phyloP scores from a whole-genome alignment of 495 filamentous ascomycete genomes.

The Elaphomyces granulatus region DNA sequence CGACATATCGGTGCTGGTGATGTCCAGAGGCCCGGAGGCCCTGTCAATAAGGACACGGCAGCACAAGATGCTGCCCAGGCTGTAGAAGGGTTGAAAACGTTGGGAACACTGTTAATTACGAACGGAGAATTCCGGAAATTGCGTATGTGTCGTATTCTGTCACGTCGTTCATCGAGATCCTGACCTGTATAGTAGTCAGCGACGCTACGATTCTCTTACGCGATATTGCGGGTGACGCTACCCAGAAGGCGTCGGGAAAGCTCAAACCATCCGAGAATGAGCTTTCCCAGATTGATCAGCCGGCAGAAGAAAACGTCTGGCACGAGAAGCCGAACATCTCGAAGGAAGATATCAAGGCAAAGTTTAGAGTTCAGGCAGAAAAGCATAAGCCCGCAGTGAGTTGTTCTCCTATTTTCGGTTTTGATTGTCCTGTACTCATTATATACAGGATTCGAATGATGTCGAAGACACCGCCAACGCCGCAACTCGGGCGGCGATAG shows the following conservation, averaged over 20 bases:
- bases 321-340: slow-evolving; percentile 75
- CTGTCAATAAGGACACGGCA: slow-evolving; percentile 58
- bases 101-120: slow-evolving; percentile 81
- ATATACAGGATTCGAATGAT: slow-evolving; percentile 25
- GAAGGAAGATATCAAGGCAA: slow-evolving; percentile 51
- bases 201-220: slow-evolving; percentile 74
- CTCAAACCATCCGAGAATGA: slow-evolving; percentile 70
- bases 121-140: slow-evolving; percentile 97
- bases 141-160: too few relatives aligned
- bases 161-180: too few relatives aligned
- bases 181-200: too few relatives aligned
- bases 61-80: slow-evolving; percentile 70
- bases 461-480: slow-evolving; percentile 39
- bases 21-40: slow-evolving; percentile 43
- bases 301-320: slow-evolving; percentile 86
- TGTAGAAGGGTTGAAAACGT: slow-evolving; percentile 70
- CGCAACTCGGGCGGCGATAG: slow-evolving; percentile 35
- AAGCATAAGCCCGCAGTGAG: slow-evolving; percentile 44
- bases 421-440: not conserved
- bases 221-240: slow-evolving; percentile 83
- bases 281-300: slow-evolving; percentile 59
- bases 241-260: slow-evolving; percentile 60
- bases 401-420: not conserved
- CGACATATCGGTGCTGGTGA: slow-evolving; percentile 50
- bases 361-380: slow-evolving; percentile 45